Percentiles rank a stretch among this genome's conserved stretches.
These are phyloP conservation scores for Kwoniella sp. DNA, from an alignment of 768 basidiomycete species.

Conservation along the genomic window DNA sequence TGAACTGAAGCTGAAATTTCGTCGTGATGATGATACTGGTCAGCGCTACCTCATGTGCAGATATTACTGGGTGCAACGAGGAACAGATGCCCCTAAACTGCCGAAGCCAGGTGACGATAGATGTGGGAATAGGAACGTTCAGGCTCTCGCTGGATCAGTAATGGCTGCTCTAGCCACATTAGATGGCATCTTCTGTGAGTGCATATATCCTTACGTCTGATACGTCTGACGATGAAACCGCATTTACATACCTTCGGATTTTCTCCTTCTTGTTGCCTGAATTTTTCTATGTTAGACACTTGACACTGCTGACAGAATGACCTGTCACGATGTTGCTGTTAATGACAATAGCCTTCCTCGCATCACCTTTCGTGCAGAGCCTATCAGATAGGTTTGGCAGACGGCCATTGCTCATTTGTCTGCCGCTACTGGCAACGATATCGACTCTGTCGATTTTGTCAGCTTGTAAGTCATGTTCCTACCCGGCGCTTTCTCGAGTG, in stretches of 20 bases:
- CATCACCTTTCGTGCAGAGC: constrained; percentile 41
- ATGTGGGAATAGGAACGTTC: constrained; percentile 37
- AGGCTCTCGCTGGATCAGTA: constrained; percentile 36
- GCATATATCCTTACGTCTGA: too few species aligned
- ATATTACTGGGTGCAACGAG: constrained; percentile 24
- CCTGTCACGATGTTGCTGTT: too few species aligned
- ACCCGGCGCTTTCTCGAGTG: too few species aligned
- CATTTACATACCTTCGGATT: too few species aligned
- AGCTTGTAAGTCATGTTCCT: constrained; percentile 33
- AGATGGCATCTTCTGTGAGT: constrained; percentile 46
- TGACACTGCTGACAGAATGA: background rate
- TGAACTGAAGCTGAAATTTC: too few species aligned
- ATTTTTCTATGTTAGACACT: too few species aligned
- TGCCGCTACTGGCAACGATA: constrained; percentile 43
- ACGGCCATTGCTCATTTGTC: constrained; percentile 36
- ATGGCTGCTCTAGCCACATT: constrained; percentile 46
- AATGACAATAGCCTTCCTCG: constrained; percentile 50
- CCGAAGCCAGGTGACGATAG: constrained; percentile 31
- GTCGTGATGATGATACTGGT: background rate
- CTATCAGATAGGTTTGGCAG: constrained; percentile 43
- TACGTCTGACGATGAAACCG: too few species aligned
- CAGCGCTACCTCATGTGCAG: constrained; percentile 45
- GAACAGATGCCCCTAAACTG: background rate
- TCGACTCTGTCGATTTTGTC: constrained; percentile 39
- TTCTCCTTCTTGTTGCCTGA: too few species aligned